These are phyloP conservation scores for Taphrina deformans DNA, from an alignment of 1,139 yeast species.

Conservation along the genomic window DNA sequence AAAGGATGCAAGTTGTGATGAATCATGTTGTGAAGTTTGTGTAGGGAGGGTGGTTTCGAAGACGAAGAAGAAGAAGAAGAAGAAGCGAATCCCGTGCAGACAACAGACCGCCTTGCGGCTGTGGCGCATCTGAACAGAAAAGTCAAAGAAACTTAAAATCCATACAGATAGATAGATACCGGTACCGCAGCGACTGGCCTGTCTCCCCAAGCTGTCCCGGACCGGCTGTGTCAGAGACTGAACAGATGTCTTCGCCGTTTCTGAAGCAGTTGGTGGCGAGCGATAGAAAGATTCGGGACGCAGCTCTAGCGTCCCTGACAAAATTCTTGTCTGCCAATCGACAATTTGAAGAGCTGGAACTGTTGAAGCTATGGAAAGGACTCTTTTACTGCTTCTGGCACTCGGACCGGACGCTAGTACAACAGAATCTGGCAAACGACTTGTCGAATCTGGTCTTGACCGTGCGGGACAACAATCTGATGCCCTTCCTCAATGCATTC, in stretches of 20 bases:
- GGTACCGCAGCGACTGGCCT: no score
- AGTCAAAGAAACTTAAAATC: not conserved
- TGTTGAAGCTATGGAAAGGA: constrained; percentile 91
- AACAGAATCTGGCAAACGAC: constrained; percentile 74
- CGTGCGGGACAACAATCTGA: constrained; percentile 51
- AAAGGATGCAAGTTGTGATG: no score
- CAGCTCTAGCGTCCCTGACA: constrained; percentile 68
- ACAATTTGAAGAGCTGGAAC: constrained; percentile 55
- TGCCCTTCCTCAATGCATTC: constrained; percentile 67
- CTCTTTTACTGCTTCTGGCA: constrained; percentile 89
- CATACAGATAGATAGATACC: no score
- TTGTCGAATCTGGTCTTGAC: constrained; percentile 59
- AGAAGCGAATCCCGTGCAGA: not conserved
- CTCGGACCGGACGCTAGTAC: constrained; percentile 89
- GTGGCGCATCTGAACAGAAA: constrained; percentile 6
- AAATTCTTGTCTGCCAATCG: constrained; percentile 55
- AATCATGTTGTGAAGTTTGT: not conserved
- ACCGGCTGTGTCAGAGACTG: no score
- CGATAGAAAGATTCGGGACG: constrained; percentile 70
- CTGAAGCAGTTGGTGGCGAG: constrained; percentile 84
- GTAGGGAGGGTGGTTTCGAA: not conserved
- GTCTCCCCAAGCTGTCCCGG: no score
- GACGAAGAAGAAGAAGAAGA: no score
- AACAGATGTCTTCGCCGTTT: constrained; percentile 50
- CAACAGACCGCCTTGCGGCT: not conserved